Evolutionary conservation across 495 filamentous ascomycete genomes (phyloP), one percentile per base, ranked within the genome.

Genomic region (Talaromyces adpressus): DNA sequence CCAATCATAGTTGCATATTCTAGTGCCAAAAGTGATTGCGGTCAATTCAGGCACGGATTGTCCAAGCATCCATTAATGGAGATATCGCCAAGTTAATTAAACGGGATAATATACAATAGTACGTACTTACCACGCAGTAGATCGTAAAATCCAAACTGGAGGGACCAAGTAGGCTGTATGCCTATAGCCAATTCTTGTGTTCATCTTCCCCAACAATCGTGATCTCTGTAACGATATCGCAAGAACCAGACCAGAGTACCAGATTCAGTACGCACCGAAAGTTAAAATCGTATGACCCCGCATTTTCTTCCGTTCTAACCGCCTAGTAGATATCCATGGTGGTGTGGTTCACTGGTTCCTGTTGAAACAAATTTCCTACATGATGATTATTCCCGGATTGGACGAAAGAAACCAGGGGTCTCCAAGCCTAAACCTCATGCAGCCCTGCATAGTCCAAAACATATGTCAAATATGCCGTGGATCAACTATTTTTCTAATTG

Each of bases 381-480:
- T 18, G 45, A 20, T 18, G 45, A 49, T 49, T 18, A 49, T 20
- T 18, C 18, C 45, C 45, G 3, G 45, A 49, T 20, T 49, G 6
- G n/a, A 18, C 58, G 47, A 20, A 3, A 51, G 41, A 23, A 23
- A 45, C 36, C 16, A 12, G 56, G 30, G 45, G 45, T 36, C 32
- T 30, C 23, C 7, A 34, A 51, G 36, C 25, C 59, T 4, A 8
- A 27, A 49, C 51, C 53, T n/a, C 59, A 78, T 78, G 76, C 65
- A 70, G 30, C 64, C 45, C 45, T 49, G 45, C 45, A 18, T 49
- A 49, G 45, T 12, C 45, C 45, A 49, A 20, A 20, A 49, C n/a
- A 49, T 7, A 18, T 49, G 18, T 20, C 8, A 12, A 20, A 49
- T 49, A 12, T 49, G 45, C 45, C 45, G 20, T 20, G n/a, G 7